phyloP scores from a whole-genome alignment of 306 rosid genomes.

The Hippophae tibetana region DNA sequence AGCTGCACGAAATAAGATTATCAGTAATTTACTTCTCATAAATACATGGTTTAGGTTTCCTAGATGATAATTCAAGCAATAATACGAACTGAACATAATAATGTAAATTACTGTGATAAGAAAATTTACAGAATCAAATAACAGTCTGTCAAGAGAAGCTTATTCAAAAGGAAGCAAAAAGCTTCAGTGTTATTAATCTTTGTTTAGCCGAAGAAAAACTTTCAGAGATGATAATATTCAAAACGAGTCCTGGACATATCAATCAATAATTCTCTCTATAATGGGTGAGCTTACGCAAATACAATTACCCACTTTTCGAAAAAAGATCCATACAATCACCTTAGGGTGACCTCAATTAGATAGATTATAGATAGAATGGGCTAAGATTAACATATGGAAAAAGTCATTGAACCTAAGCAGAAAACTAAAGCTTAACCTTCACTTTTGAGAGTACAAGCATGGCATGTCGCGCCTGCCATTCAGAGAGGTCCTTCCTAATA shows the following conservation, averaged over 20 bases:
- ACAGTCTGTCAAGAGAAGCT: not conserved
- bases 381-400: not conserved
- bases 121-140: too few species aligned
- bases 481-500: conserved; percentile 51
- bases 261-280: too few species aligned
- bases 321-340: too few species aligned
- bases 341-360: not conserved
- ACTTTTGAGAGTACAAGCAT: conserved; percentile 62
- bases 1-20: not conserved
- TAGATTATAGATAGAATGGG: not conserved
- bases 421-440: conserved; percentile 41
- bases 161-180: not conserved
- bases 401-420: not conserved
- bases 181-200: too few species aligned
- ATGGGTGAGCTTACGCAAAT: too few species aligned
- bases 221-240: too few species aligned
- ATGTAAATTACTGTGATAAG: not conserved
- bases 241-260: too few species aligned
- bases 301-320: too few species aligned
- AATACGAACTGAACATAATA: not conserved
- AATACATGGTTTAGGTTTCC: not conserved
- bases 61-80: not conserved
- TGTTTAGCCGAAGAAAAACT: too few species aligned
- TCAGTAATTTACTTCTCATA: not conserved
- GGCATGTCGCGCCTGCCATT: conserved; percentile 90